Base-by-base conservation (phyloP, 208 protist genomes). In the Wallacemonas sp. region DNA sequence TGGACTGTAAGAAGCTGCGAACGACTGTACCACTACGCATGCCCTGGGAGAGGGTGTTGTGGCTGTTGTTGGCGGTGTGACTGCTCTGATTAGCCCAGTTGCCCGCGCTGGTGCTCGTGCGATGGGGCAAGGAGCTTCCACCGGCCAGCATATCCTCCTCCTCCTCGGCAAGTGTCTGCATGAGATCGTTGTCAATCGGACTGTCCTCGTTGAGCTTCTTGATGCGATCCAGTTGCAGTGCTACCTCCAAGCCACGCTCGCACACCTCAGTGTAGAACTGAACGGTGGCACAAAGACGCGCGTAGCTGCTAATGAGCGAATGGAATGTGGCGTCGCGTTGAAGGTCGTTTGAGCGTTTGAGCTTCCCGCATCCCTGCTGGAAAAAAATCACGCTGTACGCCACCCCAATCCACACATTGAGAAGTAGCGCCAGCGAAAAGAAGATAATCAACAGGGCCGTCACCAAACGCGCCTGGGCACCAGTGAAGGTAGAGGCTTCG, bases 141-240 rank as follows among this genome's bases (percentile, higher is more conserved):
- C n/a, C n/a, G n/a, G n/a, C n/a, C n/a, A n/a, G n/a, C 32, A n/a
- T 15, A 8, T 3, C 12, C n/a, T 57, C 30, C 19, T 57, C 50
- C n/a, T 57, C 50, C 4, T 57, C 29, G n/a, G 50, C 50, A 3
- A 57, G 3, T 2, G 50, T 57, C n/a, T 32, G 50, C 30, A 57
- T 10, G 30, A 57, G 50, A 32, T 57, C 50, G 50, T 57, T 32
- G 30, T 57, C 50, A n/a, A 57, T 57, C 26, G 50, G 50, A 32
- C 50, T 57, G 15, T 41, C 50, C 50, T 57, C 50, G 30, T 57
- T 57, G 13, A 57, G 50, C 30, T 39, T 6, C 50, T 38, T 33
- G 26, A 57, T 57, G 50, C 50, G 50, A 41, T 74, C 68, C 1
- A 74, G 57, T 34, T 58, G 21, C 62, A 68, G 61, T 15, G 68